phyloP scores from a whole-genome alignment of 345 rosid genomes.

The Salix exigua region DNA sequence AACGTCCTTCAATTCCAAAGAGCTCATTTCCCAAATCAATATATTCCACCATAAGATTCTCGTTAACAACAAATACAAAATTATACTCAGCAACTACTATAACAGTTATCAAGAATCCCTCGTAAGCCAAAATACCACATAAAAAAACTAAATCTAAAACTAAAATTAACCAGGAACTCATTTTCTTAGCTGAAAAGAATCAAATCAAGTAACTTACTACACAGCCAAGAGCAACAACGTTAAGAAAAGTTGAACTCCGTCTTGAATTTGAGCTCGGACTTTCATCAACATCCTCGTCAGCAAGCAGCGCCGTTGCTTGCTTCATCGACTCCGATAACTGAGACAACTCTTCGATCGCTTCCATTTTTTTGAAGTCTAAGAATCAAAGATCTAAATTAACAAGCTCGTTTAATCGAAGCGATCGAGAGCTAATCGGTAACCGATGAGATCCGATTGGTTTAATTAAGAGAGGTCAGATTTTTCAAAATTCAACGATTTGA shows the following conservation, averaged over 20 bases:
- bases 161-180: not conserved
- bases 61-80: too few relatives aligned
- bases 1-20: too few relatives aligned
- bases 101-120: too few relatives aligned
- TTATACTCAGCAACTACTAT: too few relatives aligned
- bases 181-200: too few relatives aligned
- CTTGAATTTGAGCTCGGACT: conserved; percentile 48
- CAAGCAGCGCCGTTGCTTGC: conserved; percentile 77
- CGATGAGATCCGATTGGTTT: not conserved
- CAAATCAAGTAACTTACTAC: conserved; percentile 48
- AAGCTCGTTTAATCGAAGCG: not conserved
- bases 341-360: conserved; percentile 84
- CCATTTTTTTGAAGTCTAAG: conserved; percentile 39
- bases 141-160: not conserved
- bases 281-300: conserved; percentile 85
- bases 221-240: conserved; percentile 79
- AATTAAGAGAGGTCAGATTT: not conserved
- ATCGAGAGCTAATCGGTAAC: not conserved
- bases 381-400: not conserved
- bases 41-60: too few relatives aligned
- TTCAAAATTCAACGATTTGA: not conserved
- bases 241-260: conserved; percentile 74
- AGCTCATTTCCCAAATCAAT: too few relatives aligned
- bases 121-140: not conserved
- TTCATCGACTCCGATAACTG: conserved; percentile 88